Base-by-base conservation (phyloP, 352 stramenopile genomes). In the Phytophthora ramorum region DNA sequence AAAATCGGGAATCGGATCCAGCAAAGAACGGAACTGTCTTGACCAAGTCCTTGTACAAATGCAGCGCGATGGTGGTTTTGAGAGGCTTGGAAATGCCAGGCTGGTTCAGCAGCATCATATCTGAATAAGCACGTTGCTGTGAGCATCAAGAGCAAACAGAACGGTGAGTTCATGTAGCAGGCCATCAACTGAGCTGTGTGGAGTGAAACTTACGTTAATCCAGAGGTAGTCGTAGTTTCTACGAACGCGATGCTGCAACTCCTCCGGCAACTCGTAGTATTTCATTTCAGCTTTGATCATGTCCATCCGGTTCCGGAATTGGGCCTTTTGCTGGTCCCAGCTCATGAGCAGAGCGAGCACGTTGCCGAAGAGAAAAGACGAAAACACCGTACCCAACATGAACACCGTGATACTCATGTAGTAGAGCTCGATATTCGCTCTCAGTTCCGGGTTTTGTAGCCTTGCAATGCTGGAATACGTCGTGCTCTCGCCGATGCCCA, bases 221-320 rank as follows among this genome's bases (percentile, higher is more conserved):
- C 85, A 93, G 22, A 93, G 74, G 69, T 93, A 93, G 58, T 93
- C 85, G 64, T 93, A 95, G 55, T 95, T 93, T 43, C 84, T 66
- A 3, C 82, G 83, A 30, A 95, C 83, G 24, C 82, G 84, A 38
- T 91, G 83, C 68, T 92, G 63, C 20, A 93, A 56, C 16, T 91
- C 84, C 53, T 90, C 75, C 1, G 84, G 86, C 7, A 95, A 63
- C 46, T 92, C 81, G 69, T 95, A 93, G 46, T 95, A 85, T 28
- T 82, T 81, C 84, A 95, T 92, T 46, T 93, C 83, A 8, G 83
- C 79, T 49, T 75, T 81, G 58, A 96, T 92, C 70, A 92, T 90
- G 60, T 95, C 88, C 86, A 96, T 95, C 34, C 83, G 81, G 59
- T 93, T 93, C 32, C 85, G 80, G 50, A 91, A 93, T 55, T 87